Base-by-base conservation (phyloP, 257 asterid genomes). In the Ilex aquifolium region DNA sequence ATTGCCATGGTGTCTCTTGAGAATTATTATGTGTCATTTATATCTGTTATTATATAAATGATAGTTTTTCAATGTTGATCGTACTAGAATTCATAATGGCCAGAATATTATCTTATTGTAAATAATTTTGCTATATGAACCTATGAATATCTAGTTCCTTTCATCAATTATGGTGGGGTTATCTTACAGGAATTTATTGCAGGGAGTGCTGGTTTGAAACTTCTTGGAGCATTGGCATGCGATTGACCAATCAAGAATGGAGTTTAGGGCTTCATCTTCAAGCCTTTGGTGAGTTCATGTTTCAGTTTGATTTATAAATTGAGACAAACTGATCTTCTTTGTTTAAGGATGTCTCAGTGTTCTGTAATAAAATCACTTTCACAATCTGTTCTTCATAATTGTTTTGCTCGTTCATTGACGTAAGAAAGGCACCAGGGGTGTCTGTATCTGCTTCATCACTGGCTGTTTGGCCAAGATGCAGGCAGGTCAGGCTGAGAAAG, bases 211-310 rank as follows among this genome's bases (percentile, higher is more conserved):
- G 72, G 49, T 48, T 48, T 32, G 11, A 60, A 30, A 67, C 57
- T 65, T 64, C 44, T 14, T 17, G 44, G 64, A 71, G 74, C 65
- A 54, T 46, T 63, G 53, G 66, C 64, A 69, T 70, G 56, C 31
- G 60, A 48, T 49, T 40, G 56, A 63, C 68, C 70, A 66, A 69
- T 77, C 30, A 27, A 65, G 50, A 54, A 68, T 70, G 52, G 62
- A 69, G 57, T 56, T 62, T 57, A 53, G 75, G 79, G 63, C 72
- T 67, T 60, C 66, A 11, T 70, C 72, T 68, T 60, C 73, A 60
- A 66, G 77, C 66, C 50, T 44, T 78, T 65, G 88, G 90, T 87
- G 72, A 82, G 95, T 77, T 74, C 57, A 79, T 66, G 64, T 79
- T 80, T 72, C 64, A 69, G 65, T 62, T 60, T 81, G 87, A 78